Conservation (phyloP, 2,329 filamentous ascomycete species). For the Xylariaceae sp. region DNA sequence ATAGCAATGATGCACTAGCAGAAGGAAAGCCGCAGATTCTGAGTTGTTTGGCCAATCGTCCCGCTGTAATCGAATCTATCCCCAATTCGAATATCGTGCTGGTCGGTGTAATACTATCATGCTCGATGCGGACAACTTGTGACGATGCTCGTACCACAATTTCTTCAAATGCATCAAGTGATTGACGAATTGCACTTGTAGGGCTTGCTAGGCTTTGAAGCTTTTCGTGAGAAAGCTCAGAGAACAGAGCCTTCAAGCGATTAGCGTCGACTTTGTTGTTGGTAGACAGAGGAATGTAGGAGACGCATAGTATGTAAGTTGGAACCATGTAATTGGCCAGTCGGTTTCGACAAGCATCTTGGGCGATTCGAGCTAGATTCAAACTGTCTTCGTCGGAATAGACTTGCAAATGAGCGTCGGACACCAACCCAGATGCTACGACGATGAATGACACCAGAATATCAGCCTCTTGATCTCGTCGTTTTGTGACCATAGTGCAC, state of each 20-base stretch:
- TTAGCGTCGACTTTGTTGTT: constrained; percentile 89
- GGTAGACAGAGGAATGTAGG: constrained; percentile 71
- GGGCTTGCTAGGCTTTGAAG: constrained; percentile 53
- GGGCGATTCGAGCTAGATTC: constrained; percentile 43
- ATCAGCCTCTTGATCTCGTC: constrained; percentile 70
- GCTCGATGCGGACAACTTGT: constrained; percentile 45
- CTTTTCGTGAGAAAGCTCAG: constrained; percentile 53
- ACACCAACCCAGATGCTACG: not conserved
- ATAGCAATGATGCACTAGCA: constrained; percentile 62
- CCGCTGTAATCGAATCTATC: constrained; percentile 80
- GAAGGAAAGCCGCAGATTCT: constrained; percentile 57
- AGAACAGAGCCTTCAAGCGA: constrained; percentile 63
- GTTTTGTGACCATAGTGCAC: constrained; percentile 69
- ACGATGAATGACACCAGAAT: constrained; percentile 69
- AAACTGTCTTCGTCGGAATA: constrained; percentile 32
- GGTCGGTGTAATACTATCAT: constrained; percentile 42
- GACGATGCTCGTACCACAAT: constrained; percentile 52
- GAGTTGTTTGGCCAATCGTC: constrained; percentile 63
- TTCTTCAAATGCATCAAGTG: constrained; percentile 36
- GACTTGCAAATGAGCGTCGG: constrained; percentile 19
- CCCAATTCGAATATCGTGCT: constrained; percentile 82
- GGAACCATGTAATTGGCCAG: constrained; percentile 89
- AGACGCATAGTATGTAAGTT: constrained; percentile 71
- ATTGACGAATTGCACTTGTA: constrained; percentile 14
- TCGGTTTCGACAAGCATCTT: constrained; percentile 61